These are phyloP conservation scores for Kodamaea derodonti DNA, from an alignment of 1,139 yeast genomes.

Conservation along the genomic window DNA sequence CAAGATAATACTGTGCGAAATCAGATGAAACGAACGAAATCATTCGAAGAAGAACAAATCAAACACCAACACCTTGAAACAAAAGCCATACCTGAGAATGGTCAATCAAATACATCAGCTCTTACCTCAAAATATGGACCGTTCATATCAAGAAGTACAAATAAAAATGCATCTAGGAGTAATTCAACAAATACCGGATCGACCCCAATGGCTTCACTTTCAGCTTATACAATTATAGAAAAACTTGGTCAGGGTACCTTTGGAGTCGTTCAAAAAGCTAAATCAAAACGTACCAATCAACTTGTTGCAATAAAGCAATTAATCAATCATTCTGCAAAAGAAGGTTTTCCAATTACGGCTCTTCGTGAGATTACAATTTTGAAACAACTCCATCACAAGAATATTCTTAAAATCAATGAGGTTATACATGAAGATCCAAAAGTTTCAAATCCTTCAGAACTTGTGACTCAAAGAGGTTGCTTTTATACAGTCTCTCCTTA, in stretches of 20 bases:
- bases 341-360: conserved; percentile 94
- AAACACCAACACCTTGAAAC: too few species aligned
- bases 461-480: conserved; percentile 41
- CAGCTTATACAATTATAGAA: conserved; percentile 31
- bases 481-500: conserved; percentile 92
- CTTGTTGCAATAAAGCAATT: conserved; percentile 68
- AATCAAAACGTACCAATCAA: conserved; percentile 24
- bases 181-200: neutral
- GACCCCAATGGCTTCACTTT: conserved; percentile 12
- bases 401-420: conserved; percentile 76
- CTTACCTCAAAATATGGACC: too few species aligned
- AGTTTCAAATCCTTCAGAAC: conserved; percentile 27
- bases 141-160: too few species aligned
- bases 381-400: conserved; percentile 63
- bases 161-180: too few species aligned
- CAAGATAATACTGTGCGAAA: too few species aligned
- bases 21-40: too few species aligned
- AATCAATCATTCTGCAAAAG: conserved; percentile 77
- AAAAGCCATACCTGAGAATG: too few species aligned
- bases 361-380: conserved; percentile 86
- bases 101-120: too few species aligned
- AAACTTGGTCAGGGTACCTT: conserved; percentile 48
- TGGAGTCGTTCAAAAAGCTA: conserved; percentile 48
- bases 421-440: conserved; percentile 70
- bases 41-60: too few species aligned